Percentiles rank a stretch among this genome's conserved stretches.
Evolutionary conservation across 768 basidiomycete species (phyloP).

Genomic region (Phylloporus rhodoxanthus): DNA sequence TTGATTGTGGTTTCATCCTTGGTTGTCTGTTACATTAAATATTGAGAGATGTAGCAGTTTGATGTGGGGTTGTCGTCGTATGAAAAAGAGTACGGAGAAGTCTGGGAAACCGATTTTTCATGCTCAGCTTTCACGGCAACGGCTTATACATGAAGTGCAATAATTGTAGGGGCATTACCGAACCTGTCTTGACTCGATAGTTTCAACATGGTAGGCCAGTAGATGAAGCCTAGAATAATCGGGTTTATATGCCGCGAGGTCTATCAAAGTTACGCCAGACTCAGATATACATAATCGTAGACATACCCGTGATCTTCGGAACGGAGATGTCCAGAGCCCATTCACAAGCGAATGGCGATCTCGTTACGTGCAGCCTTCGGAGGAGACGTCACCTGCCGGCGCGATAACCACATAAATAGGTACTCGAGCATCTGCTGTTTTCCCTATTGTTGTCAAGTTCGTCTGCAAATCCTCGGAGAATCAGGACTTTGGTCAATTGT

Average conservation of each 20-base stretch:
- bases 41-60: background rate
- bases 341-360: background rate
- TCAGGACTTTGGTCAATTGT: background rate
- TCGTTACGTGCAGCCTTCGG: background rate
- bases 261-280: background rate
- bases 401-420: no score
- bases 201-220: background rate
- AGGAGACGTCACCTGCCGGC: background rate
- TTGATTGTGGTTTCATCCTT: constrained; percentile 4
- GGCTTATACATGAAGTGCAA: no score
- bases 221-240: background rate
- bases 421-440: background rate
- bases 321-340: background rate
- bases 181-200: background rate
- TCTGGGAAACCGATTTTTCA: background rate
- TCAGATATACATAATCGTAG: background rate
- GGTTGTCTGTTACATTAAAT: background rate
- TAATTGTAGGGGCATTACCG: background rate
- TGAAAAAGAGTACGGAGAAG: background rate
- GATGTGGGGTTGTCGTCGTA: background rate
- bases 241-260: background rate
- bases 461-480: background rate
- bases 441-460: background rate
- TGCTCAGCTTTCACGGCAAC: background rate
- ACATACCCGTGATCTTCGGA: background rate